Conservation (phyloP, 2,329 filamentous ascomycete genomes). For the Arthrocladium fulminans region DNA sequence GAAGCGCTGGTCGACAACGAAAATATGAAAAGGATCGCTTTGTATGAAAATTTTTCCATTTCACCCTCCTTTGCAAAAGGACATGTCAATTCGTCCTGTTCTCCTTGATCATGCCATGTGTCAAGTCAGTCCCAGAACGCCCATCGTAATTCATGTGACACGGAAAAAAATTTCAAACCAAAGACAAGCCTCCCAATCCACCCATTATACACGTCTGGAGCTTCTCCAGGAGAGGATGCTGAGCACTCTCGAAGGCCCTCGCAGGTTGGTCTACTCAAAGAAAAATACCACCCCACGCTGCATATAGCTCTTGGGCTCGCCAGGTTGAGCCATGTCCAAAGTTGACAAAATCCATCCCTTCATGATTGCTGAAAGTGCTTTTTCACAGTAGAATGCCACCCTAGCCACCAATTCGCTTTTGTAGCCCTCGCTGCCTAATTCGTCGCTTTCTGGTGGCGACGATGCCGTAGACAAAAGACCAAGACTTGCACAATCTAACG, state of each 20-base stretch:
- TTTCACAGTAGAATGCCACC: constrained; percentile 1
- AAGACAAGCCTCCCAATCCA: constrained; percentile 1
- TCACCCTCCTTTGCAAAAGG: too few species aligned
- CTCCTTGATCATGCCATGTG: too few species aligned
- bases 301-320: background rate
- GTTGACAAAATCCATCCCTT: background rate
- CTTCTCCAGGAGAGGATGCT: background rate
- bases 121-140: background rate
- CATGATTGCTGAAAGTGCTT: background rate
- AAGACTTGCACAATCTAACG: background rate
- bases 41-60: too few species aligned
- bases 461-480: background rate
- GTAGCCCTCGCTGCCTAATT: background rate
- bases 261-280: constrained; percentile 1
- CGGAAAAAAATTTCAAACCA: background rate
- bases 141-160: background rate
- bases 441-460: background rate
- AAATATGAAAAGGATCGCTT: too few species aligned
- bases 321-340: background rate
- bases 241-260: background rate
- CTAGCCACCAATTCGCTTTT: background rate
- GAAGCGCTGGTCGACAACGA: too few species aligned
- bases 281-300: background rate
- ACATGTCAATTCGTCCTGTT: too few species aligned
- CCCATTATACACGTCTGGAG: constrained; percentile 5